Percentiles rank a stretch among this genome's conserved stretches.
Evolutionary conservation across 2,329 filamentous ascomycete genomes (phyloP).

Genomic region (Pezicula rhizophila): DNA sequence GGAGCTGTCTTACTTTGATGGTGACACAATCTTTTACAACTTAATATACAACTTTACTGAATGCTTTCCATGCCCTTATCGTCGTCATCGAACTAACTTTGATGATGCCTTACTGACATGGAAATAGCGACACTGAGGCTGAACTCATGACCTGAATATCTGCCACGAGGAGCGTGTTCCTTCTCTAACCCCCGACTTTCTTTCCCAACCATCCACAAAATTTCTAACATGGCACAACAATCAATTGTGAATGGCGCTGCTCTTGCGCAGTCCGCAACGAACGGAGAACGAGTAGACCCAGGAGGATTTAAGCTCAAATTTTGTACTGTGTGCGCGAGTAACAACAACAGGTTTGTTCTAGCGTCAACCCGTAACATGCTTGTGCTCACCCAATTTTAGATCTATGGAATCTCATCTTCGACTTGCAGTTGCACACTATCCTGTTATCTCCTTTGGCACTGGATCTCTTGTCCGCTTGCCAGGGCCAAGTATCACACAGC

Average conservation of each 20-base stretch:
- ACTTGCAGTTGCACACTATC: slow-evolving; percentile 78
- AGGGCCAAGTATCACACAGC: slow-evolving; percentile 83
- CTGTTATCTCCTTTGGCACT: slow-evolving; percentile 97
- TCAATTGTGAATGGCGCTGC: slow-evolving; percentile 13
- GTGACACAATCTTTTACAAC: slow-evolving; percentile 17
- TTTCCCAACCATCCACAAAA: slow-evolving; percentile 2
- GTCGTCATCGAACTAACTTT: too few species aligned
- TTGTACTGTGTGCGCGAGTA: slow-evolving; percentile 97
- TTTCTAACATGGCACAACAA: slow-evolving; percentile 16
- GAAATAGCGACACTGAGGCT: neutral
- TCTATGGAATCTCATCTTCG: slow-evolving; percentile 99
- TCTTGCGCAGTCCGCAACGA: slow-evolving; percentile 6
- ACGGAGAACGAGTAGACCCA: slow-evolving; percentile 19
- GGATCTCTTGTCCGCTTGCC: slow-evolving; percentile 90
- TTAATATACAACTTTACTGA: slow-evolving; percentile 16
- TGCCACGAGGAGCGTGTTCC: neutral
- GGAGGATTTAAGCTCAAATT: slow-evolving; percentile 83
- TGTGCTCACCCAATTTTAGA: slow-evolving; percentile 41
- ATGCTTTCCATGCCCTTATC: slow-evolving; percentile 3
- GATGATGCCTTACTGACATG: neutral
- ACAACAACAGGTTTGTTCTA: slow-evolving; percentile 76
- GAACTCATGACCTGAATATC: neutral
- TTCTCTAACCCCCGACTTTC: slow-evolving; percentile 1
- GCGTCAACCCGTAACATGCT: neutral
- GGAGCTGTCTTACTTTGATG: slow-evolving; percentile 20